Base-by-base conservation (phyloP, 208 protist genomes). In the Acanthamoeba culbertsoni region DNA sequence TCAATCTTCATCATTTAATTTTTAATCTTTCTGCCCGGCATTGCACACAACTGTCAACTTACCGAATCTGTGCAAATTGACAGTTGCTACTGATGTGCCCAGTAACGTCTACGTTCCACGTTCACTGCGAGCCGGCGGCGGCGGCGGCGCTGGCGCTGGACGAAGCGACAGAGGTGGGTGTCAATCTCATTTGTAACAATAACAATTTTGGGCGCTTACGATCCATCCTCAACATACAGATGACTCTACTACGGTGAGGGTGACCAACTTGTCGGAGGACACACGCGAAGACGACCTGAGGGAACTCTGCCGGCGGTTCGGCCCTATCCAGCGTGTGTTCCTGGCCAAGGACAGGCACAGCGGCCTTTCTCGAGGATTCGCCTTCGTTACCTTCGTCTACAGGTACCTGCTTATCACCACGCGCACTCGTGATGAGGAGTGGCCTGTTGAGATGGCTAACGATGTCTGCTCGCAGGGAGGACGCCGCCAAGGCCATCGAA, bases 201-300 rank as follows among this genome's bases (percentile, higher is more conserved):
- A 18, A 37, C 93, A 4, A 59, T 75, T 23, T 48, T 79, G 28
- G 42, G 51, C 40, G 43, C 53, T 20, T 75, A 57, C 51, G 51
- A 14, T n/a, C 23, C 51, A 59, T 59, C 16, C 14, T n/a, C 33
- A 18, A 10, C 4, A 53, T 68, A 6, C 88, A 92, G 94, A 96
- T 43, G 95, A 97, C 86, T 53, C 45, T 7, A 89, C 48, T n/a
- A 96, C 95, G 51, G 86, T 97, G 1, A 84, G 95, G 42, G 90
- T 97, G 8, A 93, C 94, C 71, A 97, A 97, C 90, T 65, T 97
- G n/a, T 94, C 94, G 18, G 95, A 96, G 68, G 95, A 96, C 77
- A 95, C 93, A 5, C 89, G 91, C 20, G 95, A 97, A 57, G 26
- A 63, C 12, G 95, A 97, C 93, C 63, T 97, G 68, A 91, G 91